Conservation (phyloP, 2,329 filamentous ascomycete species). For the Venturia carpophila region DNA sequence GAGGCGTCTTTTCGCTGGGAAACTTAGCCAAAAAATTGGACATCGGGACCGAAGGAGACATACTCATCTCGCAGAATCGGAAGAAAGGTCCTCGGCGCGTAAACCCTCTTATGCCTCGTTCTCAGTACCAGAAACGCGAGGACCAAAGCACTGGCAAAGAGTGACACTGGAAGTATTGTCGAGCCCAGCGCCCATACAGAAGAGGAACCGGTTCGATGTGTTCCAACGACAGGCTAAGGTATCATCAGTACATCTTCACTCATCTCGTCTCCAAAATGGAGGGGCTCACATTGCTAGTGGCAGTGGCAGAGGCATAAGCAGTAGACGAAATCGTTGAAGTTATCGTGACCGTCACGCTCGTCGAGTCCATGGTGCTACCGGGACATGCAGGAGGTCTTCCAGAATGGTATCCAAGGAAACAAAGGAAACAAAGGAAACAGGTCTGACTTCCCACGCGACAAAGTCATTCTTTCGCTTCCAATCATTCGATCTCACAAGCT, state of each 20-base stretch:
- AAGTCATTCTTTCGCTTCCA: background rate
- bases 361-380: background rate
- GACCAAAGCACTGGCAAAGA: slow-evolving; percentile 44
- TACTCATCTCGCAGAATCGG: slow-evolving; percentile 13
- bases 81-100: slow-evolving; percentile 43
- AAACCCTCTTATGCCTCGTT: slow-evolving; percentile 44
- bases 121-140: slow-evolving; percentile 45
- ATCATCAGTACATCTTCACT: background rate
- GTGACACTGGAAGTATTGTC: slow-evolving; percentile 48
- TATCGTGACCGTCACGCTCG: background rate
- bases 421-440: background rate
- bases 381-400: background rate
- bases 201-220: background rate
- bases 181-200: slow-evolving; percentile 38
- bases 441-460: background rate
- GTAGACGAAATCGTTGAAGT: background rate
- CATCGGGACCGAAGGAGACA: background rate
- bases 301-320: background rate
- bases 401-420: background rate
- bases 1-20: slow-evolving; percentile 19
- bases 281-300: background rate
- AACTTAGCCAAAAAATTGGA: slow-evolving; percentile 18
- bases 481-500: background rate
- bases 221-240: background rate
- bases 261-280: background rate